Evolutionary conservation across 306 rosid genomes (phyloP).

Genomic region (Vicia faba): DNA sequence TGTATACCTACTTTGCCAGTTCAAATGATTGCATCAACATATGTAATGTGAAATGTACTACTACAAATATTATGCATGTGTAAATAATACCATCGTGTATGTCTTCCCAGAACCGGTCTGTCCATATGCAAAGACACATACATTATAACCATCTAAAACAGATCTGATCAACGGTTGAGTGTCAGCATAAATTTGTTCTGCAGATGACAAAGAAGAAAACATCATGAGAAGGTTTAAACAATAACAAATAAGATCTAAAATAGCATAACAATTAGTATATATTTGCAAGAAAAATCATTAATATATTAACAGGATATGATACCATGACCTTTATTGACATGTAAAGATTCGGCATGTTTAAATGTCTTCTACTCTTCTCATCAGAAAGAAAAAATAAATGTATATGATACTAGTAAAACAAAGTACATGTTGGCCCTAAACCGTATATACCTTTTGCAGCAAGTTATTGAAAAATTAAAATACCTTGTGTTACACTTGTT

Average conservation of each 20-base stretch:
- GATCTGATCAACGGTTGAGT: slow-evolving; percentile 85
- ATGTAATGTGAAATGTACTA: slow-evolving; percentile 13
- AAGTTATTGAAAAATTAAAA: slow-evolving; percentile 19
- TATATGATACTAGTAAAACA: too few species aligned
- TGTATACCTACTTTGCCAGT: too few species aligned
- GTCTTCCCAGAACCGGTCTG: slow-evolving; percentile 99
- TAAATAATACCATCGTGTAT: slow-evolving; percentile 79
- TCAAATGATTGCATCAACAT: not conserved
- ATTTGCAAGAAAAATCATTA: slow-evolving; percentile 7
- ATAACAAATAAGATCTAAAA: not conserved
- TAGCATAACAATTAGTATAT: slow-evolving; percentile 14
- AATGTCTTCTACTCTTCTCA: too few species aligned
- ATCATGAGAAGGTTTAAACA: slow-evolving; percentile 30
- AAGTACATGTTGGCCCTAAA: not conserved
- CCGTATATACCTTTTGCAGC: slow-evolving; percentile 9
- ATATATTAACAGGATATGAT: not conserved
- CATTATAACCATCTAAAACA: slow-evolving; percentile 89
- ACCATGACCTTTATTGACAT: not conserved
- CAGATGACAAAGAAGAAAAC: slow-evolving; percentile 30
- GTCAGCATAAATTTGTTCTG: slow-evolving; percentile 94
- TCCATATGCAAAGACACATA: slow-evolving; percentile 97
- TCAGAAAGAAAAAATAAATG: too few species aligned
- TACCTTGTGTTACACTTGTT: slow-evolving; percentile 94
- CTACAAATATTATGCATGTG: not conserved
- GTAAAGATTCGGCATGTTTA: too few species aligned